Percentiles rank a stretch among this genome's conserved stretches.
phyloP scores from a whole-genome alignment of 1,284 basidiomycete species.

The Apiotrichum laibachii region DNA sequence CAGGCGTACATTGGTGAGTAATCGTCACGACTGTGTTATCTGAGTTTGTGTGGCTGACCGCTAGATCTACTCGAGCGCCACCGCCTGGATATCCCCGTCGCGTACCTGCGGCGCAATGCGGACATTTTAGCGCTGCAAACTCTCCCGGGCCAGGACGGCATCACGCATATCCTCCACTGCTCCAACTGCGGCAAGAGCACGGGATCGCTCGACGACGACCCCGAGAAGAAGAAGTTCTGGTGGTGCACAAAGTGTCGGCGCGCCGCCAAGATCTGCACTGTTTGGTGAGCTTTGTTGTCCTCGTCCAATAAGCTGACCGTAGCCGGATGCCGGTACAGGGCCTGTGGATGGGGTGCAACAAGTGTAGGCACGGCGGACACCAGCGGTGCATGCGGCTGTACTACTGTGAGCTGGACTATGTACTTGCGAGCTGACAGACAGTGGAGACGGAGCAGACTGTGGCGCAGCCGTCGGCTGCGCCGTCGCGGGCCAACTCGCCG shows the following conservation, averaged over 20 bases:
- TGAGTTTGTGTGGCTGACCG: background rate
- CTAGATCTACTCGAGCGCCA: constrained; percentile 41
- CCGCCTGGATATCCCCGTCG: constrained; percentile 28
- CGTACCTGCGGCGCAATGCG: constrained; percentile 36
- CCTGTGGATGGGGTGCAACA: constrained; percentile 40
- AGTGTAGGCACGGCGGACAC: constrained; percentile 46
- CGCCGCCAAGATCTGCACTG: constrained; percentile 34
- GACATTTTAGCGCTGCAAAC: constrained; percentile 30
- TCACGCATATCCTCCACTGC: constrained; percentile 42
- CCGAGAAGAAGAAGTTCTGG: constrained; percentile 39
- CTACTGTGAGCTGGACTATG: constrained; percentile 27
- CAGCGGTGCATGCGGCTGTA: constrained; percentile 40
- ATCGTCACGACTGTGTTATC: no score
- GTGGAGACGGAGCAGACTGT: constrained; percentile 9
- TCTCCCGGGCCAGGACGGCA: constrained; percentile 32
- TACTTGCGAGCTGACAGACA: constrained; percentile 1
- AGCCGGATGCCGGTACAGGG: constrained; percentile 39
- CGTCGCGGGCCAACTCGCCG: background rate
- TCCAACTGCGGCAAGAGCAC: constrained; percentile 39
- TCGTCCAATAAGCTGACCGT: constrained; percentile 7
- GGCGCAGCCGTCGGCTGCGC: background rate
- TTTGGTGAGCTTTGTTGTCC: constrained; percentile 32
- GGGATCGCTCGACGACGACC: constrained; percentile 40
- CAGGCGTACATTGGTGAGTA: constrained; percentile 42
- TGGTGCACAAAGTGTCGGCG: constrained; percentile 40